These are phyloP conservation scores for Solanum bulbocastanum DNA, from an alignment of 257 asterid genomes.

Conservation along the genomic window DNA sequence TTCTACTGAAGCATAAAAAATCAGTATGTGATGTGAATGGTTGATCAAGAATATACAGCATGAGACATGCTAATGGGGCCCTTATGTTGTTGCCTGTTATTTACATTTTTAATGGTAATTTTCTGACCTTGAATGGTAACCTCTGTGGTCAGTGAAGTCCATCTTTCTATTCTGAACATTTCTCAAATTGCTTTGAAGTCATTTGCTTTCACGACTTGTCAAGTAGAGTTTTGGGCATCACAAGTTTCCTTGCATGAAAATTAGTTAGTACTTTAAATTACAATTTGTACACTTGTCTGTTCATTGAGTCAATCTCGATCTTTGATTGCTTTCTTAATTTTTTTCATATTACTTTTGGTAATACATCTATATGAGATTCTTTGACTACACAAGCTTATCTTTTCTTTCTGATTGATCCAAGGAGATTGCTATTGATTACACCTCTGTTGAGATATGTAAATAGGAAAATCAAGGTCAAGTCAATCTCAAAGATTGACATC, in stretches of 20 bases:
- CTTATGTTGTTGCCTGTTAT: neutral
- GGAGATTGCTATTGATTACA: neutral
- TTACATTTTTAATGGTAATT: neutral
- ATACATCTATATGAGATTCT: neutral
- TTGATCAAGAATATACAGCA: neutral
- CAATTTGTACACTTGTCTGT: neutral
- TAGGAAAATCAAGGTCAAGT: neutral
- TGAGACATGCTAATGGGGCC: neutral
- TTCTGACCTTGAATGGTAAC: neutral
- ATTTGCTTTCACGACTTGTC: neutral
- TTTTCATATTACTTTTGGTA: neutral
- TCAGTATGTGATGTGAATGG: neutral
- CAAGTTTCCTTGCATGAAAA: neutral
- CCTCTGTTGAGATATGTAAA: neutral
- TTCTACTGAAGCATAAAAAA: neutral
- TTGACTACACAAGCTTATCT: neutral
- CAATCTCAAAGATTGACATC: slow-evolving; percentile 5
- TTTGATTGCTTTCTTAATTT: neutral
- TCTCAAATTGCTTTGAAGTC: neutral
- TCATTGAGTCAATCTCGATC: neutral
- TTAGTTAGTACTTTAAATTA: neutral
- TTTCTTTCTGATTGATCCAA: neutral
- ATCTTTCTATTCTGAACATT: neutral
- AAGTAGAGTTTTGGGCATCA: neutral
- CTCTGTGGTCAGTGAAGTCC: neutral